Base-by-base conservation (phyloP, 1,139 yeast genomes). In the Zygosaccharomyces sapae region DNA sequence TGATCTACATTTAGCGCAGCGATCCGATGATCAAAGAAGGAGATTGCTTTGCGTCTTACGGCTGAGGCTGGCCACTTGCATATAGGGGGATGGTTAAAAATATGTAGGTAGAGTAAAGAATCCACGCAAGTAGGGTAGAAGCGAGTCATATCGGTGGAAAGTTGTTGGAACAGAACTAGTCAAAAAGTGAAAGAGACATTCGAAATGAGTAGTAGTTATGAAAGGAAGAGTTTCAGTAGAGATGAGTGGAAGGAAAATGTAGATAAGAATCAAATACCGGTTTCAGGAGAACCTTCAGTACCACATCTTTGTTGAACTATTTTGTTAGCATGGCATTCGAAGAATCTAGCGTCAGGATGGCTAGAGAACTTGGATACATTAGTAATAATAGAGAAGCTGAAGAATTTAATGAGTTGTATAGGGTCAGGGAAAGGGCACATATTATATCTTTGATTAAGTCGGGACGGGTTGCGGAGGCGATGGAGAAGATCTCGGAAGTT, bases 291-390 rank as follows among this genome's bases (percentile, higher is more conserved):
- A 33, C 58, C 61, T 5, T 47, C 59, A 7, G 50, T 62, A 10
- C 61, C 66, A 2, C 51, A 47, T 31, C 41, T 64, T 42, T 64
- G 44, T 47, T 64, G 20, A 63, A 64, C 44, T 64, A 62, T 49
- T 64, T 64, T 46, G 58, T 64, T 19, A 52, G 57, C 5, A 57
- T 59, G 60, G 63, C 62, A 0, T 60, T 59, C 42, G 66, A 61
- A 44, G 63, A 62, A 25, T 53, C 66, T 7, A 53, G 63, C 38
- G 46, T 59, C 10, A 49, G 64, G 19, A 59, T 64, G 66, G 65
- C 65, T 7, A 55, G 54, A 48, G 67, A 62, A 41, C 49, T 64
- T 19, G 57, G 59, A 8, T 49, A 53, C 20, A 48, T 62, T 5
- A 46, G 50, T 20, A 49, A 41, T 16, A 62, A 62, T 38, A 55